Percentiles rank a stretch among this genome's conserved stretches.
phyloP scores from a whole-genome alignment of 192 early-diverging fungal genomes.

The Phlyctochytrium arcticum region DNA sequence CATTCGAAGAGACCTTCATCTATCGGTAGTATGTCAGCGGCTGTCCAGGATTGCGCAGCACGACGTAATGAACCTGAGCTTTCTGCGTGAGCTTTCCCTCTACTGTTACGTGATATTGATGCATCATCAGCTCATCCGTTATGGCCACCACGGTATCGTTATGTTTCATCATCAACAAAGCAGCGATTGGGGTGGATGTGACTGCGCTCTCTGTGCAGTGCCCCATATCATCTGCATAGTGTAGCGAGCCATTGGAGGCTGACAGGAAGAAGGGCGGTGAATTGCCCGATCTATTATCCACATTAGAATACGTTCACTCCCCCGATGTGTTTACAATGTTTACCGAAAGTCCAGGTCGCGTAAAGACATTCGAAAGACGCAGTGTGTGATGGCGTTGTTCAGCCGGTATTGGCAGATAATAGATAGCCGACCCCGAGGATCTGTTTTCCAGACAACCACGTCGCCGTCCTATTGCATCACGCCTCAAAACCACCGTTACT shows the following conservation, averaged over 20 bases:
- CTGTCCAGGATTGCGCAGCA: not conserved
- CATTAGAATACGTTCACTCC: not conserved
- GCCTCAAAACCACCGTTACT: no score
- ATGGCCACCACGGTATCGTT: constrained; percentile 35
- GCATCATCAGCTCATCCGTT: constrained; percentile 33
- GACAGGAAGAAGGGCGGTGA: constrained; percentile 46
- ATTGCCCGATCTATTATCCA: constrained; percentile 21
- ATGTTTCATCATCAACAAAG: constrained; percentile 25
- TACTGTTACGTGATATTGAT: constrained; percentile 29
- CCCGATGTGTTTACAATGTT: not conserved
- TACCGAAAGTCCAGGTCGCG: constrained; percentile 9
- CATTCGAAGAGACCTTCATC: constrained; percentile 39
- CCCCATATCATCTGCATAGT: constrained; percentile 52
- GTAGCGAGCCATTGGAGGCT: constrained; percentile 26
- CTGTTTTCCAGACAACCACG: constrained; percentile 54
- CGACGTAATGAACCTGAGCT: constrained; percentile 21
- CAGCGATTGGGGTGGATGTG: constrained; percentile 13
- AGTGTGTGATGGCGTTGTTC: constrained; percentile 15
- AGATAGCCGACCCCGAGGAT: constrained; percentile 35
- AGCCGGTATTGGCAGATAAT: constrained; percentile 49
- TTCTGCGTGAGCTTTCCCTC: constrained; percentile 45
- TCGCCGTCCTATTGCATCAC: constrained; percentile 46
- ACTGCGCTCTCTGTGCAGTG: constrained; percentile 36
- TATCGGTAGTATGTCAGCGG: not conserved
- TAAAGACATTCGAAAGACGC: constrained; percentile 18